Percentiles rank a stretch among this genome's conserved stretches.
phyloP scores from a whole-genome alignment of 2,329 filamentous ascomycete species.

The Gremmenia infestans region DNA sequence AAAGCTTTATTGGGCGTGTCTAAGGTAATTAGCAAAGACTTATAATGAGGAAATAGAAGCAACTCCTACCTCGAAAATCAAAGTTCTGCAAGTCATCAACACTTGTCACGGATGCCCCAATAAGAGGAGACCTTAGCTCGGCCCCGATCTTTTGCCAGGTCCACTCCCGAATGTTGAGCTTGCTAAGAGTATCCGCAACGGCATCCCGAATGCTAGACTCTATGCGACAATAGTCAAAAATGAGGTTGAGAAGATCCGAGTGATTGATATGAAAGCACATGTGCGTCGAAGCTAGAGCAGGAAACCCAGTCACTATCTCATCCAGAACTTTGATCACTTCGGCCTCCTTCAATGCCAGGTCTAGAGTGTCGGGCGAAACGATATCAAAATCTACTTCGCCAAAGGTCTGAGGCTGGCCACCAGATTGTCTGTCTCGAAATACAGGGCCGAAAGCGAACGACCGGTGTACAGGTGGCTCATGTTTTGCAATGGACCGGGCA shows the following conservation, averaged over 20 bases:
- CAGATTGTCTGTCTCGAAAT: slow-evolving; percentile 72
- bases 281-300: slow-evolving; percentile 61
- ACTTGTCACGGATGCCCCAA: slow-evolving; percentile 82
- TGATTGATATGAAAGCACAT: slow-evolving; percentile 93
- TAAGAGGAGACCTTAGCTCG: slow-evolving; percentile 73
- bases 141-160: slow-evolving; percentile 79
- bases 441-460: slow-evolving; percentile 86
- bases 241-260: slow-evolving; percentile 74
- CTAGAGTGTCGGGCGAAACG: slow-evolving; percentile 73
- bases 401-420: slow-evolving; percentile 75
- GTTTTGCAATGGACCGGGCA: slow-evolving; percentile 75
- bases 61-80: slow-evolving; percentile 69
- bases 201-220: slow-evolving; percentile 60
- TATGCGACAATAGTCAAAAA: slow-evolving; percentile 88
- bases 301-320: slow-evolving; percentile 79
- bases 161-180: slow-evolving; percentile 74
- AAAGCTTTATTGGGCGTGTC: slow-evolving; percentile 54
- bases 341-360: slow-evolving; percentile 84
- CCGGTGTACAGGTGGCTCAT: slow-evolving; percentile 62
- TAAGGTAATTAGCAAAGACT: slow-evolving; percentile 24
- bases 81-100: slow-evolving; percentile 87
- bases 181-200: slow-evolving; percentile 80
- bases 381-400: slow-evolving; percentile 97
- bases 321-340: slow-evolving; percentile 93
- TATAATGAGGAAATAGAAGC: neutral